Evolutionary conservation across 1,284 basidiomycete genomes (phyloP), one percentile per base, ranked within the genome.

Genomic region (Puccinia horiana): DNA sequence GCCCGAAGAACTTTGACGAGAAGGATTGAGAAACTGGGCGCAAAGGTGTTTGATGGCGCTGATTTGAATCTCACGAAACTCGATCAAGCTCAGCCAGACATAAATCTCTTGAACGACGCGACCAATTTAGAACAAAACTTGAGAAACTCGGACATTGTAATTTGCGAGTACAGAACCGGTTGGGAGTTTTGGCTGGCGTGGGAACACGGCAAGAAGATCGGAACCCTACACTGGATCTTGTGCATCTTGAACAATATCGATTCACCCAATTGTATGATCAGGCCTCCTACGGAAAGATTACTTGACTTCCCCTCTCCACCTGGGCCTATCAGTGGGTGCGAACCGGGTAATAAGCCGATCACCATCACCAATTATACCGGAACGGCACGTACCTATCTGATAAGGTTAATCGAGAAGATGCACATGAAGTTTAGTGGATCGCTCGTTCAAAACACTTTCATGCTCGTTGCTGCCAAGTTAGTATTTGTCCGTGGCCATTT

Each of bases 171-270:
- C 52, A 37, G 79, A 42, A 42, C 40, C 29, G 69, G 70, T 35
- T 81, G 79, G 79, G 79, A 81, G 58, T 81, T 81, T 74, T 81
- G 79, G 79, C 44, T 81, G 14, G 58, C 54, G n/a, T 81, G 40
- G 44, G 47, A 74, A 1, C 26, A 58, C 9, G 32, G 47, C 18
- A 81, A 81, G 47, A 42, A 23, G 18, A 74, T 81, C 12, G 79
- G 54, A 23, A 74, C 79, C 54, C 42, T 81, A 23, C 69, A 58
- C 44, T 81, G 79, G 79, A 61, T 81, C 42, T 61, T 73, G 29
- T 49, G 37, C 42, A 74, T 74, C 70, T 44, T 81, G n/a, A 65
- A 74, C 58, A 58, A 37, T 44, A 23, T 58, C 23, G 37, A 72
- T 26, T 72, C 65, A 8, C 67, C 65, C 26, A 67, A 35, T 26